Evolutionary conservation across 192 early-diverging fungal genomes (phyloP).

Genomic region (Backusella morwellensis): DNA sequence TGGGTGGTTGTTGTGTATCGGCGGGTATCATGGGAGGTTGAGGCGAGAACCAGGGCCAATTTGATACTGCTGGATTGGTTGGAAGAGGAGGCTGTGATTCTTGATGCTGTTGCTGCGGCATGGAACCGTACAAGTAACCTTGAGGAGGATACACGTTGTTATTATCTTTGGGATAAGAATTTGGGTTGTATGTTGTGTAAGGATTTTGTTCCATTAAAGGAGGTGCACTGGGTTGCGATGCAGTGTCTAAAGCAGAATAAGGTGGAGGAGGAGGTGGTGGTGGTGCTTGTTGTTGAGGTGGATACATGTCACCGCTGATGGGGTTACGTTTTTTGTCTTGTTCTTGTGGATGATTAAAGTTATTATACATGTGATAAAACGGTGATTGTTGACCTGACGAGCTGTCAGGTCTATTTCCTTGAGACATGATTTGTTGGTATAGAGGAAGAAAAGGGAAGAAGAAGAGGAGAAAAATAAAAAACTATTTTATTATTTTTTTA

Average conservation of each 20-base stretch:
- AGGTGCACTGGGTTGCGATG: conserved; percentile 6
- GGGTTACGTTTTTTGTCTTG: neutral
- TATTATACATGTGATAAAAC: conserved; percentile 2
- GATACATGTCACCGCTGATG: neutral
- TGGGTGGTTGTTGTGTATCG: neutral
- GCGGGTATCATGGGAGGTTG: neutral
- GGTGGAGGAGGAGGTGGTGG: neutral
- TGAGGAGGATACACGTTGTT: neutral
- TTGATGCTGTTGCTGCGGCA: neutral
- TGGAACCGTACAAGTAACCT: neutral
- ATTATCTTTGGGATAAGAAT: neutral
- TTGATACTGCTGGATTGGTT: neutral
- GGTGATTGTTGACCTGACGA: neutral
- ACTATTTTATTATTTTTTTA: neutral
- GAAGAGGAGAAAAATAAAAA: neutral
- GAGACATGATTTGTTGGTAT: neutral
- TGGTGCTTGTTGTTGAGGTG: neutral
- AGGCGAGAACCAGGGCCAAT: neutral
- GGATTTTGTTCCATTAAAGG: neutral
- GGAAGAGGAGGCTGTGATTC: neutral
- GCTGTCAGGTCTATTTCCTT: neutral
- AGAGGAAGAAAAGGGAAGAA: neutral
- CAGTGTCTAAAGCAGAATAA: neutral
- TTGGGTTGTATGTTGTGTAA: neutral
- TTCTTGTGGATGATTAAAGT: neutral